Conservation (phyloP, 768 basidiomycete genomes). For the Leccinum fibrillosum region DNA sequence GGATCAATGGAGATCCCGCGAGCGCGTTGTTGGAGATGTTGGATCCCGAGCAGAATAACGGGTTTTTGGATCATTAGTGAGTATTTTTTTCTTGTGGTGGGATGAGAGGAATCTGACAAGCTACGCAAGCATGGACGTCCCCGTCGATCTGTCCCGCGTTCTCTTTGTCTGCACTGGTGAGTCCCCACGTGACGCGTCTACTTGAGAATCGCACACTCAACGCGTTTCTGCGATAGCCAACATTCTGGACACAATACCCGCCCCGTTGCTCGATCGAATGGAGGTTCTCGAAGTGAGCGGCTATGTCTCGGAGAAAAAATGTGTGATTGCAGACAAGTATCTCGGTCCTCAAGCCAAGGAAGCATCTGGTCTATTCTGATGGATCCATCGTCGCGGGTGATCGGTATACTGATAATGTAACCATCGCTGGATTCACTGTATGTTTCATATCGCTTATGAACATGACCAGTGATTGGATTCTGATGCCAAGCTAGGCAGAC, state of each 20-base stretch:
- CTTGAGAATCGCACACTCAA: slow-evolving; percentile 7
- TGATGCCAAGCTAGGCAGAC: too few species aligned
- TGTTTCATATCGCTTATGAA: too few species aligned
- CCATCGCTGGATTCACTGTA: too few species aligned
- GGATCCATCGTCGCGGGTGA: too few species aligned
- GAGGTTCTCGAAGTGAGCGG: slow-evolving; percentile 94
- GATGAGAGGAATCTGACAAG: slow-evolving; percentile 1
- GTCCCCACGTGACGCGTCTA: slow-evolving; percentile 4
- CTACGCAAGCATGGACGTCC: slow-evolving; percentile 83
- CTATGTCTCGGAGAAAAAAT: slow-evolving; percentile 92
- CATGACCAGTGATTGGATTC: too few species aligned
- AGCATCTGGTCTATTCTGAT: slow-evolving; percentile 54
- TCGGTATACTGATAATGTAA: too few species aligned
- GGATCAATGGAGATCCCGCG: slow-evolving; percentile 88
- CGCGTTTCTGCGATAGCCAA: slow-evolving; percentile 54
- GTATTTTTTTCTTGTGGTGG: not conserved
- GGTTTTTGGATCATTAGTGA: slow-evolving; percentile 89
- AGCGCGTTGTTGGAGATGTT: slow-evolving; percentile 91
- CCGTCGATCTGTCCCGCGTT: slow-evolving; percentile 92
- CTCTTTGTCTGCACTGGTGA: slow-evolving; percentile 92
- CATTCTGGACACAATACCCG: slow-evolving; percentile 90
- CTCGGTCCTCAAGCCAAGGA: slow-evolving; percentile 93
- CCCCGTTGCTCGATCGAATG: slow-evolving; percentile 92
- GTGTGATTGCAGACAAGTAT: slow-evolving; percentile 81
- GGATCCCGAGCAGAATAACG: slow-evolving; percentile 92